Evolutionary conservation across 768 basidiomycete genomes (phyloP), one percentile per base, ranked within the genome.

Genomic region (Calocybe gangraenosa): DNA sequence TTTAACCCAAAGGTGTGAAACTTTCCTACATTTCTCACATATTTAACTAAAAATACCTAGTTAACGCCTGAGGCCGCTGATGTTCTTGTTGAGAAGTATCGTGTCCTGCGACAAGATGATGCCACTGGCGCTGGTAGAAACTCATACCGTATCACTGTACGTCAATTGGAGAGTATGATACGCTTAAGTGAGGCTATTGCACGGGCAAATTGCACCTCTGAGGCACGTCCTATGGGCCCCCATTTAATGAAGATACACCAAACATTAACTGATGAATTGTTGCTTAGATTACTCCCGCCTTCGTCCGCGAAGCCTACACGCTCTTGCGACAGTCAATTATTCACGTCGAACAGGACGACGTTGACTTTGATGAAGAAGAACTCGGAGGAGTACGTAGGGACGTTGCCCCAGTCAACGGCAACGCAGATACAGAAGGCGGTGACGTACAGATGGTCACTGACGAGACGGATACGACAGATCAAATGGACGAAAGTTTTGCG

Each of bases 161-260:
- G 96, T 63, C 96, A 98, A 61, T 73, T 99, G 36, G 96, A 98
- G 64, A 92, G 90, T 64, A 95, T 99, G 93, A 92, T 99, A 54
- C 94, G 96, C 21, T 70, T 99, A 42, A 90, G 88, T 53, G 96
- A 99, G 64, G 96, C 94, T 18, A 98, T 98, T 56, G 96, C 96
- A 4, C 76, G 96, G 31, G 93, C 95, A 1, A 97, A 98, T 62
- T 98, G 96, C 62, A 89, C 89, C 13, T 75, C 84, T n/a, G 92
- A 95, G 70, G 91, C 87, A 56, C 49, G 73, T 6, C 18, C 18
- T 10, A 14, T 28, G 11, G 7, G n/a, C 3, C 18, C 14, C 21
- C 10, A 33, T n/a, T 23, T 7, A 1, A 8, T 15, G 40, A 33
- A 8, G 1, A 18, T 32, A 9, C 21, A 11, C 30, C 32, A 11